A percentile compares a stretch with the other conserved stretches of the same genome.
phyloP scores from a whole-genome alignment of 805 yeast genomes.

The Candida corydali region DNA sequence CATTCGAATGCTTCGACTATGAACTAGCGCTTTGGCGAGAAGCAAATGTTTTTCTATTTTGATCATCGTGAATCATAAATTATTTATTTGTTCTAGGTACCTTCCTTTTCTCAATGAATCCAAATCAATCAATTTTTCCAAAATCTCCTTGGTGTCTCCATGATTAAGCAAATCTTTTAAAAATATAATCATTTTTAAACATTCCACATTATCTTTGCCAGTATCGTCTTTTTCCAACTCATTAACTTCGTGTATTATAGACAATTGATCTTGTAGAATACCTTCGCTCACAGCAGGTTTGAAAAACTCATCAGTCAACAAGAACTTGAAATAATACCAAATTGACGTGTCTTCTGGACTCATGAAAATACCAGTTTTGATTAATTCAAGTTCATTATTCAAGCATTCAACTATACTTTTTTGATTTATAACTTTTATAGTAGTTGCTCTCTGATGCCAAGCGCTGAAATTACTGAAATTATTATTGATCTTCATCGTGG shows the following conservation, averaged over 20 bases:
- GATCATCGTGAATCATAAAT: slow-evolving; percentile 1
- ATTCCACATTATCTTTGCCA: slow-evolving; percentile 61
- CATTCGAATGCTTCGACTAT: no score
- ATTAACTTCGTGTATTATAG: slow-evolving; percentile 57
- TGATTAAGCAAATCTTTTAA: slow-evolving; percentile 30
- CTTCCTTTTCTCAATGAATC: slow-evolving; percentile 68
- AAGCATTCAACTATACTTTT: slow-evolving; percentile 27
- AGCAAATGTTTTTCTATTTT: no score
- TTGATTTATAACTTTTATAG: slow-evolving; percentile 48
- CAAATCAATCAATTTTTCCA: slow-evolving; percentile 42
- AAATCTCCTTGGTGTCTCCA: slow-evolving; percentile 13
- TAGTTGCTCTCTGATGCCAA: slow-evolving; percentile 83
- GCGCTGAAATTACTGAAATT: slow-evolving; percentile 94
- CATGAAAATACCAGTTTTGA: slow-evolving; percentile 82
- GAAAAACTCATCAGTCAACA: slow-evolving; percentile 45
- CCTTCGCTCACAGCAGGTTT: slow-evolving; percentile 17
- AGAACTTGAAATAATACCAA: slow-evolving; percentile 88
- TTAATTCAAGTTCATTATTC: slow-evolving; percentile 55
- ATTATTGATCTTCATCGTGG: slow-evolving; percentile 71
- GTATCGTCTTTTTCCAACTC: slow-evolving; percentile 69
- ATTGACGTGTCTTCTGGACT: slow-evolving; percentile 94
- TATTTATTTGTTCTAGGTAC: slow-evolving; percentile 41
- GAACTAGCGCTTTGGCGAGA: no score
- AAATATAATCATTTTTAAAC: slow-evolving; percentile 58
- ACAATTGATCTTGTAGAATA: slow-evolving; percentile 44